phyloP scores from a whole-genome alignment of 192 early-diverging fungal species.

The Backusella tarrabulga region DNA sequence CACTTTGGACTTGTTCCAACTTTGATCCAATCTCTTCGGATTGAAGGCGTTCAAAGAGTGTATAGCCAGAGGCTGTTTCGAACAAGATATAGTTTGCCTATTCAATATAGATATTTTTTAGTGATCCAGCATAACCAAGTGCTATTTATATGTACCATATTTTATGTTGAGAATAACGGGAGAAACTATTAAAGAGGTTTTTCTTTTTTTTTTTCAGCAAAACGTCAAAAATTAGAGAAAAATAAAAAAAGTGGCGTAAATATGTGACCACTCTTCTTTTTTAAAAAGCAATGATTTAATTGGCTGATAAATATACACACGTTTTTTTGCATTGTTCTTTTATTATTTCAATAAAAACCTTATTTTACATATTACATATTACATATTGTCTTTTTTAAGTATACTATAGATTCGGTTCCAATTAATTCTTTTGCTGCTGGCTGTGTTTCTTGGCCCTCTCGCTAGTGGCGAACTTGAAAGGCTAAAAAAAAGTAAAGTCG shows the following conservation, averaged over 20 bases:
- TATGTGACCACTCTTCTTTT: neutral
- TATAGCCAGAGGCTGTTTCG: conserved; percentile 96
- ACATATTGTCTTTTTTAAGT: neutral
- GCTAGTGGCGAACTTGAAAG: neutral
- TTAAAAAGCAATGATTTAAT: neutral
- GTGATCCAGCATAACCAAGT: neutral
- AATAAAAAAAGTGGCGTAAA: neutral
- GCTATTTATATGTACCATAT: neutral
- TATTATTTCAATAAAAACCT: neutral
- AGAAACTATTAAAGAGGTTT: neutral
- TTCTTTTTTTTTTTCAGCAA: neutral
- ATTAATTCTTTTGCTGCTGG: neutral
- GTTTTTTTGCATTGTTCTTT: neutral
- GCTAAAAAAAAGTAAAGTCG: neutral
- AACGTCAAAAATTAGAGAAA: neutral
- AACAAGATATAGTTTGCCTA: conserved; percentile 74
- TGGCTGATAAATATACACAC: neutral
- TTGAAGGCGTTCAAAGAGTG: conserved; percentile 91
- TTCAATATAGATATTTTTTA: neutral
- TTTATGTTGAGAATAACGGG: neutral
- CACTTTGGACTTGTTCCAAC: conserved; percentile 82
- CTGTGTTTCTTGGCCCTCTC: neutral
- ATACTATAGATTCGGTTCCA: neutral
- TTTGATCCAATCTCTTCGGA: conserved; percentile 95
- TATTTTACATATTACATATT: too few species aligned